Evolutionary conservation across 116 monocot species (phyloP), one percentile per base, ranked within the genome.

Genomic region (Trichopus zeylanicus): DNA sequence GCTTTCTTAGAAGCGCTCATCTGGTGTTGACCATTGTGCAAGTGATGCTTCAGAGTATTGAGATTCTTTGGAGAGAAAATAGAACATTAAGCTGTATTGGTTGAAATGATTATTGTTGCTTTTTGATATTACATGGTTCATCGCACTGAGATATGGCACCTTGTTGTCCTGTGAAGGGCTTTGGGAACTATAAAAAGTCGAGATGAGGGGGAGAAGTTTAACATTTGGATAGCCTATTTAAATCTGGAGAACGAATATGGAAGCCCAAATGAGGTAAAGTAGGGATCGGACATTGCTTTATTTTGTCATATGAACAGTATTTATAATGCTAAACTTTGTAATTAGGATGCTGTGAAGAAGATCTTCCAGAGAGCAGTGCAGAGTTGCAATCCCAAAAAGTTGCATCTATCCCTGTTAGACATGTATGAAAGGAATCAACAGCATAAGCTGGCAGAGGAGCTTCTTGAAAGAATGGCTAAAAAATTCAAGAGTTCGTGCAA

Each of bases 161-260:
- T 31, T 38, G 1, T 66, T 55, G n/a, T 48, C 51, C 63, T 56
- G 30, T 72, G 62, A 29, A 95, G 95, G 72, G 90, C 95, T 68
- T 66, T 95, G 60, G 87, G 70, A 72, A 84, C 84, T 23, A 90
- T 95, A 65, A 90, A 68, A 51, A 60, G 81, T 26, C 59, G 79
- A 68, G 91, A 95, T 78, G 95, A 95, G 51, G 81, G 74, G 37
- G 95, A 95, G 63, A 95, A 87, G 64, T 71, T 95, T n/a, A 95
- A 95, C 67, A 68, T 95, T 65, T 95, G 95, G 95, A 81, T 84
- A 1, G 95, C 95, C 19, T 95, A 87, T 66, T 75, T 95, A 29
- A 95, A 95, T 72, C 57, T 95, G 56, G 95, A 95, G 67, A 86
- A 87, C 75, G 78, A 81, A 73, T 84, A 90, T 67, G 95, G 95